Conservation (phyloP, 2,329 filamentous ascomycete species). For the Tolypocladium guangdongense region DNA sequence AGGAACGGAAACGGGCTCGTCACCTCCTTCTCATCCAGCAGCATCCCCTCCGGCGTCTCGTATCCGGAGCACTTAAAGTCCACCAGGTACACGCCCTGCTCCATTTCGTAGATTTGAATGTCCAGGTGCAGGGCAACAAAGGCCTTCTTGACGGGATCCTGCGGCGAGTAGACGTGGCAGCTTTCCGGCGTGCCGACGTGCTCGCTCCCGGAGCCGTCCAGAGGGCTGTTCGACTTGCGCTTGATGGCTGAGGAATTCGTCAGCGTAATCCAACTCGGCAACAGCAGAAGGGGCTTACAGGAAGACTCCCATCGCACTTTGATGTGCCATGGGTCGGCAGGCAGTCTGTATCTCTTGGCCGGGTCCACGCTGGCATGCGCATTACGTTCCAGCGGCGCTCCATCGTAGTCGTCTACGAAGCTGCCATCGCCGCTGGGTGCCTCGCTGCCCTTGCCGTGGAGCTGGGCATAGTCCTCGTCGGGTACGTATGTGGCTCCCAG, state of each 20-base stretch:
- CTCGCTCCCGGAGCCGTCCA: constrained; percentile 6
- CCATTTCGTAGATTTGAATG: constrained; percentile 92
- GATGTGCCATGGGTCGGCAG: constrained; percentile 91
- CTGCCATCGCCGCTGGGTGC: constrained; percentile 26
- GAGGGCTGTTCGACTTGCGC: background rate
- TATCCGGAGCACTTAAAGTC: constrained; percentile 99
- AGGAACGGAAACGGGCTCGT: constrained; percentile 93
- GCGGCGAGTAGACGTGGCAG: constrained; percentile 28
- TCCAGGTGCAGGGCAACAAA: constrained; percentile 90
- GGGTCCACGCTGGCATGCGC: constrained; percentile 36
- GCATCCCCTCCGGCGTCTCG: constrained; percentile 63
- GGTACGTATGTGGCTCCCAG: constrained; percentile 82
- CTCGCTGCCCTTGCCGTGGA: constrained; percentile 30
- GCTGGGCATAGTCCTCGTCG: constrained; percentile 46
- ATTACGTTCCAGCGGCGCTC: constrained; percentile 20
- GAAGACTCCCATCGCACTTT: constrained; percentile 80
- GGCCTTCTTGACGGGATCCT: constrained; percentile 36
- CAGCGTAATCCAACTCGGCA: background rate
- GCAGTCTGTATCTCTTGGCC: constrained; percentile 63
- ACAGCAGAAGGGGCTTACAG: constrained; percentile 44
- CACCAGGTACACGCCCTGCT: constrained; percentile 84
- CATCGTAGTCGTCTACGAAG: constrained; percentile 27
- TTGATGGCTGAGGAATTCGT: constrained; percentile 4
- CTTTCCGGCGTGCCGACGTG: constrained; percentile 18
- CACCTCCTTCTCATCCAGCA: constrained; percentile 85